Conservation (phyloP, 371 early-diverging fungal genomes). For the Gilbertella persicaria region DNA sequence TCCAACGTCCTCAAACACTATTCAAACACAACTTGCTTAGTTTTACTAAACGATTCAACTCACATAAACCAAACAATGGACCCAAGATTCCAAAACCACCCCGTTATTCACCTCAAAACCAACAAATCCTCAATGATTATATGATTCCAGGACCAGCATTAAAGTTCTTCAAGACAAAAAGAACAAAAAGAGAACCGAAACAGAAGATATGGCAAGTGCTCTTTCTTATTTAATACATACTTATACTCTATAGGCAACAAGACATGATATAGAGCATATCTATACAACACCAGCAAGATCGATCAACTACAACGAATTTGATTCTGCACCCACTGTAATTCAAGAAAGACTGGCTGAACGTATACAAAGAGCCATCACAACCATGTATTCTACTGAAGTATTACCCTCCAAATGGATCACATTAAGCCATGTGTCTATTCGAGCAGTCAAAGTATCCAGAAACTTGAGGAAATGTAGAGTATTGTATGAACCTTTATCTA, state of each 20-base stretch:
- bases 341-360: slow-evolving; percentile 39
- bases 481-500: slow-evolving; percentile 33
- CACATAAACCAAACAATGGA: neutral
- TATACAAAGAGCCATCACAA: slow-evolving; percentile 35
- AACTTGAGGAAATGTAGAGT: slow-evolving; percentile 38
- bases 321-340: slow-evolving; percentile 32
- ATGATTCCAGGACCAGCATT: slow-evolving; percentile 47
- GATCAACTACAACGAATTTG: slow-evolving; percentile 26
- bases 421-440: slow-evolving; percentile 20
- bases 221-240: too few species aligned
- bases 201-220: too few species aligned
- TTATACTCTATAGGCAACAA: neutral
- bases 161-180: slow-evolving; percentile 32
- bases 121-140: slow-evolving; percentile 24
- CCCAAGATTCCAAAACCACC: neutral
- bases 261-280: slow-evolving; percentile 7
- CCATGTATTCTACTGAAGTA: slow-evolving; percentile 31
- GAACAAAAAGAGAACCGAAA: neutral
- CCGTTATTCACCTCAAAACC: slow-evolving; percentile 17
- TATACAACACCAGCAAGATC: slow-evolving; percentile 34
- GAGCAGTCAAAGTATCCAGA: slow-evolving; percentile 34
- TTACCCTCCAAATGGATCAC: slow-evolving; percentile 37
- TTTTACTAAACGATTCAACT: neutral
- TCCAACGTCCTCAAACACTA: too few species aligned
- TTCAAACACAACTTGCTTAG: too few species aligned